These are phyloP conservation scores for Xylariaceae sp. DNA, from an alignment of 2,329 filamentous ascomycete species.

Conservation along the genomic window DNA sequence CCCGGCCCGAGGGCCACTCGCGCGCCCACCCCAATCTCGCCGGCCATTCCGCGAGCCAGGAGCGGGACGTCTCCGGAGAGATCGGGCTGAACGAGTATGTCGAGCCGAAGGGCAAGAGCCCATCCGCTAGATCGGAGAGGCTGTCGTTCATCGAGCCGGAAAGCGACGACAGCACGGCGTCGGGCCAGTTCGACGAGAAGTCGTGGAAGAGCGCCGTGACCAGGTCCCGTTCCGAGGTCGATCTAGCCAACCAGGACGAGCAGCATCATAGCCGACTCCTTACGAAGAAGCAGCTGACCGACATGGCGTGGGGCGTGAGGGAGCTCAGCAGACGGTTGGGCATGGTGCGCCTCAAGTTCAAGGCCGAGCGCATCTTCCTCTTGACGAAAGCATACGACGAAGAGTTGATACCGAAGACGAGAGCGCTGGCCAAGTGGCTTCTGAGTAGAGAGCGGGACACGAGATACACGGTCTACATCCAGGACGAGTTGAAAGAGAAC, in stretches of 20 bases:
- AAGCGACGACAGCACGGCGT: constrained; percentile 36
- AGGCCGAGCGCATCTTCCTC: constrained; percentile 77
- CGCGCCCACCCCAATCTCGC: constrained; percentile 10
- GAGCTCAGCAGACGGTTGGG: constrained; percentile 83
- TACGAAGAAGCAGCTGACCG: constrained; percentile 89
- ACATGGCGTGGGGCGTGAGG: constrained; percentile 95
- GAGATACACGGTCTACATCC: constrained; percentile 74
- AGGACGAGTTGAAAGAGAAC: constrained; percentile 67
- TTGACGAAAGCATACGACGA: constrained; percentile 90
- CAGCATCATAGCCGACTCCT: constrained; percentile 61
- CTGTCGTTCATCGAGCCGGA: constrained; percentile 33
- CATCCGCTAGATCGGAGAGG: constrained; percentile 1
- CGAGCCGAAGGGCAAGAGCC: constrained; percentile 33
- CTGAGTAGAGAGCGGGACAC: constrained; percentile 62
- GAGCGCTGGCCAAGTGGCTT: constrained; percentile 75
- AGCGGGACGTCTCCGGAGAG: constrained; percentile 25
- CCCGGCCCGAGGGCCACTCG: constrained; percentile 15
- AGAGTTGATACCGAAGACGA: constrained; percentile 68
- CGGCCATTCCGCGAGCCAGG: constrained; percentile 9
- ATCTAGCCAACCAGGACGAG: constrained; percentile 30
- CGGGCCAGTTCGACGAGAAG: constrained; percentile 52
- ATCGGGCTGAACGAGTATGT: constrained; percentile 27
- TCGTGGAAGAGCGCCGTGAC: constrained; percentile 47
- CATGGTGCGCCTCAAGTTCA: constrained; percentile 75
- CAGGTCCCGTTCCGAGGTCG: constrained; percentile 37